phyloP scores from a whole-genome alignment of 371 early-diverging fungal species.

The Capniomyces stellatus region DNA sequence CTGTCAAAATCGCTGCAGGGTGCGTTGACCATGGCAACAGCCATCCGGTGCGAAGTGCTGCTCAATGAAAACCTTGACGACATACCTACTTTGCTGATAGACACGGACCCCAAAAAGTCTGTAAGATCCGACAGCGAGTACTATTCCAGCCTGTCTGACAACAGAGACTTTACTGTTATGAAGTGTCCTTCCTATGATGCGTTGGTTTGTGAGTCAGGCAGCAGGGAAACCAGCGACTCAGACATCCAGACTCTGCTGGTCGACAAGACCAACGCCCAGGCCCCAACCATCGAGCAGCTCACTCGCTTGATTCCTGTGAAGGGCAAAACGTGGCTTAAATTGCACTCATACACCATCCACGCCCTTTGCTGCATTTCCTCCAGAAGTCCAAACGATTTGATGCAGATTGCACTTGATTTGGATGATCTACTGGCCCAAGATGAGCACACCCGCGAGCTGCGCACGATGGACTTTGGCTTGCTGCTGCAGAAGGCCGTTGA shows the following conservation, averaged over 20 bases:
- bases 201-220: neutral
- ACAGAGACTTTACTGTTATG: conserved; percentile 3
- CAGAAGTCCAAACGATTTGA: too few species aligned
- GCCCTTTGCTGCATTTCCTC: neutral
- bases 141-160: neutral
- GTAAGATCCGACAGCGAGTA: neutral
- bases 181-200: neutral
- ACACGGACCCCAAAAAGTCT: neutral
- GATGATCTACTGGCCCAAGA: too few species aligned
- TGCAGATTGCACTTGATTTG: too few species aligned
- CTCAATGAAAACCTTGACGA: neutral
- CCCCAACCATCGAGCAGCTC: neutral
- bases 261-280: neutral
- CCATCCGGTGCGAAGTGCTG: neutral
- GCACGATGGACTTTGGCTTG: too few species aligned
- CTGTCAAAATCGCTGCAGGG: conserved; percentile 56
- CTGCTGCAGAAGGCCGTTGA: too few species aligned
- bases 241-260: neutral
- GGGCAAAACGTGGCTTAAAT: neutral
- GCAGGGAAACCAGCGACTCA: neutral
- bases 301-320: neutral
- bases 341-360: neutral
- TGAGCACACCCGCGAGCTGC: too few species aligned
- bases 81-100: conserved; percentile 1
- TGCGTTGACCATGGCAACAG: conserved; percentile 22